Evolutionary conservation across 495 filamentous ascomycete species (phyloP), one percentile per base, ranked within the genome.

Genomic region (Acidomyces sp.): DNA sequence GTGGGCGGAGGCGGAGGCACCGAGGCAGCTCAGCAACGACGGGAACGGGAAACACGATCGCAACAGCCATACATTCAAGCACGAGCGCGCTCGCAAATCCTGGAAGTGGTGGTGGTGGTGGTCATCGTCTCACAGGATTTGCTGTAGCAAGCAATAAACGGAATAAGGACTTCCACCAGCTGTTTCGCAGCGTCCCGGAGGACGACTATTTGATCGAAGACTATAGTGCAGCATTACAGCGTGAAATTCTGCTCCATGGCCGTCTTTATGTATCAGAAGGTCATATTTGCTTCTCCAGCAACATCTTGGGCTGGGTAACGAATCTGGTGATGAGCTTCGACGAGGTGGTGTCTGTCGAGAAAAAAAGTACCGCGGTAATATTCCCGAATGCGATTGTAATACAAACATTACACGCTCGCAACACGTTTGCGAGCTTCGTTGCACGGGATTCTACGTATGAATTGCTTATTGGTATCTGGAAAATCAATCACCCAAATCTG

Each of bases 341-440:
- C 55, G 90, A 99, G 57, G 79, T 99, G 35, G 84, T 96, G 22
- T 82, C 86, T 0, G 78, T 99, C 1, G 90, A 99, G 57, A 99
- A 96, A 62, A 86, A 93, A 59, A 93, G 72, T 47, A 99, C 90
- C 0, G 92, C 88, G 3, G 70, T 96, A 57, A 75, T 99, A 1
- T 95, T 99, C 59, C 90, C 87, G 32, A 99, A 99, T 62, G 92
- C 86, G 12, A 85, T 99, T 46, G 87, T 92, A 43, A 93, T 99
- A 34, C 85, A 92, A 33, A 99, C 90, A 0, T 64, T 95, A 18
- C 90, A 99, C 57, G 85, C 92, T 13, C 83, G 88, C 35, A 86
- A 96, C 53, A 76, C 90, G 4, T 96, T 99, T 60, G 85, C 92
- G 24, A 95, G 87, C 64, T 78, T 99, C 43, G 75, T 93, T 12